These are phyloP conservation scores for Ceratocystis papillata DNA, from an alignment of 2,329 filamentous ascomycete genomes.

Conservation along the genomic window DNA sequence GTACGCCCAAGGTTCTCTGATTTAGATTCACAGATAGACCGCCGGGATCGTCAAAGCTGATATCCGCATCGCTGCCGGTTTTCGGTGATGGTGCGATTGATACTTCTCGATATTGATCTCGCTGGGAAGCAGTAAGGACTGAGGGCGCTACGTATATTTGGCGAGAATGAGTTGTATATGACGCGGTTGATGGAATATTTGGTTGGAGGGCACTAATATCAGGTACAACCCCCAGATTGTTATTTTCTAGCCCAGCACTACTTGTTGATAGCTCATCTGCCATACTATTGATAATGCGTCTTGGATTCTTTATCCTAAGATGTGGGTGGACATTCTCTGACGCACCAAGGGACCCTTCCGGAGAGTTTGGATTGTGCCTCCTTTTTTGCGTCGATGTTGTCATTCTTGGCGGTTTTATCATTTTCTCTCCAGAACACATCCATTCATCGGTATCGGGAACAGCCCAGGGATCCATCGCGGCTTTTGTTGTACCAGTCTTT, in stretches of 20 bases:
- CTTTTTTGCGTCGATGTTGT: too few relatives aligned
- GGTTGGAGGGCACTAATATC: conserved; percentile 2
- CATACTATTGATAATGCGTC: background rate
- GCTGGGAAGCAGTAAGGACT: conserved; percentile 1
- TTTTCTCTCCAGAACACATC: background rate
- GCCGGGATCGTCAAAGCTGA: conserved; percentile 8
- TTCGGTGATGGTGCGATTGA: background rate
- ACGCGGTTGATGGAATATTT: conserved; percentile 13
- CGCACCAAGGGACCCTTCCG: background rate
- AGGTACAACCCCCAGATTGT: background rate
- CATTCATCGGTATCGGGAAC: background rate
- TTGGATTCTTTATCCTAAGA: background rate
- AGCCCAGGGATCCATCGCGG: background rate
- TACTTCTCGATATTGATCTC: conserved; percentile 13
- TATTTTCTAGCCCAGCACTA: conserved; percentile 15
- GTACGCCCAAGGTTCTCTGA: conserved; percentile 1
- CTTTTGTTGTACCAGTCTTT: background rate
- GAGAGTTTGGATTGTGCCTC: background rate
- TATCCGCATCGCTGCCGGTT: conserved; percentile 2
- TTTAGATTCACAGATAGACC: background rate
- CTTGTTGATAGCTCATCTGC: conserved; percentile 15
- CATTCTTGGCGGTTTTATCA: background rate
- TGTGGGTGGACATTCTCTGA: conserved; percentile 3
- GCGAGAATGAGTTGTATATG: background rate
- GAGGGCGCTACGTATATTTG: conserved; percentile 16